phyloP scores from a whole-genome alignment of 2,329 filamentous ascomycete genomes.

The Fusarium neocosmosporiellum region DNA sequence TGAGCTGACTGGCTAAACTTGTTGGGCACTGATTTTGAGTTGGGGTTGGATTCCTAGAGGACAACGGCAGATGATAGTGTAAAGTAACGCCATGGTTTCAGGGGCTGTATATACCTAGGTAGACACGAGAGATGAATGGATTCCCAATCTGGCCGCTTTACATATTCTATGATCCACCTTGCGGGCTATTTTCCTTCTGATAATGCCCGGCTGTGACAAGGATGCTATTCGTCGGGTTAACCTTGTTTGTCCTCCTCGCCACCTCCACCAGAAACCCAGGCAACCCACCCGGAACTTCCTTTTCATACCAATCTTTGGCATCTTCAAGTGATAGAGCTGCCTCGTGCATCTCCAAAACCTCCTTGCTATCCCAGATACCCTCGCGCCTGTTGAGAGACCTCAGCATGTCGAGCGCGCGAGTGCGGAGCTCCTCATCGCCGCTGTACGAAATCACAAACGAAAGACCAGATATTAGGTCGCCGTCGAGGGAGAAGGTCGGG shows the following conservation, averaged over 20 bases:
- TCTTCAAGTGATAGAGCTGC: neutral
- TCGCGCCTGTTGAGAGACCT: constrained; percentile 8
- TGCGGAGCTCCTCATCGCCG: neutral
- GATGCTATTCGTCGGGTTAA: neutral
- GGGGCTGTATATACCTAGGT: neutral
- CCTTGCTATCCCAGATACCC: neutral
- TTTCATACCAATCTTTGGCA: neutral
- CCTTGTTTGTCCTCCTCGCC: neutral
- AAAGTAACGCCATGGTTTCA: neutral
- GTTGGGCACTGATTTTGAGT: neutral
- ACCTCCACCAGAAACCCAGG: neutral
- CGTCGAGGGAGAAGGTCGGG: constrained; percentile 20
- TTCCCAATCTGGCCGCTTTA: neutral
- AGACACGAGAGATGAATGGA: neutral
- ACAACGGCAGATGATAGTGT: neutral
- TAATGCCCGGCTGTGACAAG: neutral
- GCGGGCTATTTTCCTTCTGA: neutral
- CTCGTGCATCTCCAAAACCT: neutral
- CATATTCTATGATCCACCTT: neutral
- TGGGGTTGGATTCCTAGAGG: neutral
- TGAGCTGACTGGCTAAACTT: neutral
- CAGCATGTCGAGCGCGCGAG: constrained; percentile 25
- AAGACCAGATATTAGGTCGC: constrained; percentile 16
- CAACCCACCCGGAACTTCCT: neutral
- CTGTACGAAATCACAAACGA: constrained; percentile 11